Base-by-base conservation (phyloP, 2,329 filamentous ascomycete genomes). In the Pseudonectria buxi region DNA sequence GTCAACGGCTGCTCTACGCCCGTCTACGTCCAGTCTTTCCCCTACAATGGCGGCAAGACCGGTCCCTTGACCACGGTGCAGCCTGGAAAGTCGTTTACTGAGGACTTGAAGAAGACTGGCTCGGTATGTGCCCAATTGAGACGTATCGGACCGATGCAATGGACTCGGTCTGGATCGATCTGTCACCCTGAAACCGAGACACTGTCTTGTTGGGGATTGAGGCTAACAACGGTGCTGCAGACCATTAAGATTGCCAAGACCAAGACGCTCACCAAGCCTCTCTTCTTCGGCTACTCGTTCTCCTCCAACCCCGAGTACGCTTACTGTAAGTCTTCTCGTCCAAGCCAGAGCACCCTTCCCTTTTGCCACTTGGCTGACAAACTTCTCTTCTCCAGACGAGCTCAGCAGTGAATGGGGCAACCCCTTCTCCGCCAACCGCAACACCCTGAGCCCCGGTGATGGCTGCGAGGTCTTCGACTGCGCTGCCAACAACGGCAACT, bases 241-340 rank as follows among this genome's bases (percentile, higher is more conserved):
- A 66, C 64, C 32, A 46, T 67, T 30, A 67, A 67, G 54, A 53
- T 67, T 35, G 61, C 58, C 24, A 63, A 47, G 26, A 58, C 51
- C 43, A 61, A 53, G 51, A 59, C 55, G 14, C 55, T 67, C 6
- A 43, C 41, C 32, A 44, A 31, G 15, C 63, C 62, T 2, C 56
- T 67, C 5, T 65, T 65, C 54, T 60, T 66, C 39, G 63, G 63
- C 30, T 67, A 67, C 49, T 65, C 62, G 1, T 65, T 63, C 41
- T 46, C 46, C 31, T 33, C 38, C 3, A 56, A 54, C 44, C 57
- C 59, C 5, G 42, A 63, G 50, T 57, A 59, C 26, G 58, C 56
- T 34, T 67, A 65, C 52, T 67, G 61, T 64, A 41, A 53, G 61
- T 52, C 1, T 24, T 16, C 13, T 33, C 14, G n/a, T n/a, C n/a